Conservation (phyloP, 768 basidiomycete genomes). For the Postia placenta region DNA sequence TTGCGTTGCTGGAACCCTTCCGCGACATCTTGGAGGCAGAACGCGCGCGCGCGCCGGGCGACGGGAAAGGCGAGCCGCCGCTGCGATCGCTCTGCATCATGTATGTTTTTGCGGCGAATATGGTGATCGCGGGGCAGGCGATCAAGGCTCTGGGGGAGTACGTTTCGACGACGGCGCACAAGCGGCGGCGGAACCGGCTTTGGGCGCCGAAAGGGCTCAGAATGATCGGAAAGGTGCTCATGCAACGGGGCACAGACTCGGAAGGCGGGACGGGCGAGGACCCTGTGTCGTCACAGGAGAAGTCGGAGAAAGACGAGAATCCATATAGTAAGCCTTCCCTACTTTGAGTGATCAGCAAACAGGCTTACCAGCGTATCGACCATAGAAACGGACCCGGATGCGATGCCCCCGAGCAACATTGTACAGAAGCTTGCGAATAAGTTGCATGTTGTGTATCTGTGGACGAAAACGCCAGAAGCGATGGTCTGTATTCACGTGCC, state of each 20-base stretch:
- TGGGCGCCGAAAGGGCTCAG: constrained; percentile 47
- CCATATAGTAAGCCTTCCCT: constrained; percentile 17
- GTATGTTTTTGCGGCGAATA: constrained; percentile 43
- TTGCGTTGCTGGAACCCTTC: constrained; percentile 39
- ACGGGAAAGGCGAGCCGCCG: constrained; percentile 16
- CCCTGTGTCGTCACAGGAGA: constrained; percentile 20
- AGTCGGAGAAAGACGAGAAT: constrained; percentile 21
- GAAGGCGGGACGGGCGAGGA: constrained; percentile 23
- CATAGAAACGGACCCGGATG: constrained; percentile 43
- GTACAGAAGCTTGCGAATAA: constrained; percentile 33
- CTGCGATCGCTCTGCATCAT: constrained; percentile 41
- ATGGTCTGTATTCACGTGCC: constrained; percentile 27
- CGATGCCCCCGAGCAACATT: constrained; percentile 36
- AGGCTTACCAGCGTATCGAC: too few species aligned
- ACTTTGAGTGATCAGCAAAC: too few species aligned
- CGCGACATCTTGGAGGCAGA: constrained; percentile 25
- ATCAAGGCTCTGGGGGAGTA: constrained; percentile 31
- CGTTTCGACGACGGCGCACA: constrained; percentile 30
- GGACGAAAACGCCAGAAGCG: constrained; percentile 37
- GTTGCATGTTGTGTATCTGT: constrained; percentile 31
- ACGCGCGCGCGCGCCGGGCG: not conserved
- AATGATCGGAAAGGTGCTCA: constrained; percentile 23
- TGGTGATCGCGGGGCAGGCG: constrained; percentile 32
- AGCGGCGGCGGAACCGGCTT: constrained; percentile 33
- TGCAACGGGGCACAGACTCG: constrained; percentile 11